Evolutionary conservation across 1,284 basidiomycete species (phyloP), one percentile per base, ranked within the genome.

Genomic region (Trametes pubescens): DNA sequence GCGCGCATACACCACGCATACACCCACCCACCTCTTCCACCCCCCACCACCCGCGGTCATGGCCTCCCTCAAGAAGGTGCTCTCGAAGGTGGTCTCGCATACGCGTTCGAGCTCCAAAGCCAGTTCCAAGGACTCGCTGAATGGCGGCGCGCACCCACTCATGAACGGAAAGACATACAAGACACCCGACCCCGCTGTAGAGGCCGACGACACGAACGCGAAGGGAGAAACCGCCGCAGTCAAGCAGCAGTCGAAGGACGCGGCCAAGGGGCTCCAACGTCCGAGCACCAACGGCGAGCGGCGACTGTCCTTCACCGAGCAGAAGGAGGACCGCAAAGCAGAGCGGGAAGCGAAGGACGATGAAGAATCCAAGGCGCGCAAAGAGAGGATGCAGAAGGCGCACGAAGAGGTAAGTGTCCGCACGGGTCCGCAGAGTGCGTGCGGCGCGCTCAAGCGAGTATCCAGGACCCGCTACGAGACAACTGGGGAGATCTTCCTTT

Each of bases 401-500:
- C 83, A 84, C 57, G 71, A 72, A 52, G 77, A 84, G 70, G 78
- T 80, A 71, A 51, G 80, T 78, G 35, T 8, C 10, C 9, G 21
- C 32, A 8, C 24, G 10, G 9, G 22, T 47, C 44, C 9, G 32
- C n/a, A 38, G n/a, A 24, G 11, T 11, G 13, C 18, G 22, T 8
- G 21, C 13, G 10, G 26, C 38, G 21, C 22, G 18, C 51, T 40
- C 26, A 40, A 34, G 52, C 22, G 29, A 5, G 40, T 2, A 43
- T 43, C 10, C 60, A 84, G 80, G 89, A 90, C 74, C 84, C 85
- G 69, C 82, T 88, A 4, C 77, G 79, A 29, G 84, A 86, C 65
- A 86, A 86, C 76, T 91, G 90, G 75, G 89, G 89, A 60, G 83
- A 86, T 73, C 77, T 86, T 1, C 85, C 86, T 0, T 74, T 90